These are phyloP conservation scores for Diaporthe ilicicola DNA, from an alignment of 2,329 filamentous ascomycete genomes.

Conservation along the genomic window DNA sequence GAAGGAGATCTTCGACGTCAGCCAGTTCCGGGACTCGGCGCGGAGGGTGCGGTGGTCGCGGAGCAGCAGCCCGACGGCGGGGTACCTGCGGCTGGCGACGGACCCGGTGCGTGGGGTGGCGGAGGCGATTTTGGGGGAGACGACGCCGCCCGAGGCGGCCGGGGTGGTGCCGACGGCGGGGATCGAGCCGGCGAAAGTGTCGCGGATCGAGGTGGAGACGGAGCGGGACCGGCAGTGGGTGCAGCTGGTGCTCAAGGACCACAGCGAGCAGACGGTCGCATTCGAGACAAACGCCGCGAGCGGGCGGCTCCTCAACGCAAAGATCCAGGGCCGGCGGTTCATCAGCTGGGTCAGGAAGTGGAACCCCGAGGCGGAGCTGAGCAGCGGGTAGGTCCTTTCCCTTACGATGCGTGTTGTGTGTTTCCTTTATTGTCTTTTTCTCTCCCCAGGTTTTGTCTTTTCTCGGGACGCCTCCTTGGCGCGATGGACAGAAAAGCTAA, in stretches of 20 bases:
- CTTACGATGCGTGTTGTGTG: not conserved
- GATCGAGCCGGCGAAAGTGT: slow-evolving; percentile 28
- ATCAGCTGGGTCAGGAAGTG: slow-evolving; percentile 25
- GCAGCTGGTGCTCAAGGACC: slow-evolving; percentile 22
- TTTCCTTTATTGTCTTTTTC: not conserved
- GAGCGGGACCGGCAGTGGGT: slow-evolving; percentile 17
- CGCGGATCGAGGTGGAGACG: slow-evolving; percentile 21
- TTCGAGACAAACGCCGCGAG: slow-evolving; percentile 27
- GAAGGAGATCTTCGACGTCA: slow-evolving; percentile 26
- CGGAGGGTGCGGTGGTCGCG: slow-evolving; percentile 25
- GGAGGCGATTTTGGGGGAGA: slow-evolving; percentile 16
- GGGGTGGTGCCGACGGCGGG: not conserved
- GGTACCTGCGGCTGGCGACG: slow-evolving; percentile 25
- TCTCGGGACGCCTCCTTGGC: too few relatives aligned
- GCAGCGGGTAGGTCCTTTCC: not conserved
- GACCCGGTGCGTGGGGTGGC: slow-evolving; percentile 25
- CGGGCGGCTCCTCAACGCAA: slow-evolving; percentile 15
- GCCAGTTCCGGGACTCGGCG: slow-evolving; percentile 20
- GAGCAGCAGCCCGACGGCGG: not conserved
- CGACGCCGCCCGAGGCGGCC: not conserved
- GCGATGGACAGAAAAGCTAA: not conserved
- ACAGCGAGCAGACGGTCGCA: slow-evolving; percentile 24
- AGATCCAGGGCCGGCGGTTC: slow-evolving; percentile 28
- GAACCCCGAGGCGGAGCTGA: slow-evolving; percentile 24
- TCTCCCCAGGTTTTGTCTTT: not conserved